Conservation (phyloP, 2,329 filamentous ascomycete genomes). For the Colletotrichum abscissum region DNA sequence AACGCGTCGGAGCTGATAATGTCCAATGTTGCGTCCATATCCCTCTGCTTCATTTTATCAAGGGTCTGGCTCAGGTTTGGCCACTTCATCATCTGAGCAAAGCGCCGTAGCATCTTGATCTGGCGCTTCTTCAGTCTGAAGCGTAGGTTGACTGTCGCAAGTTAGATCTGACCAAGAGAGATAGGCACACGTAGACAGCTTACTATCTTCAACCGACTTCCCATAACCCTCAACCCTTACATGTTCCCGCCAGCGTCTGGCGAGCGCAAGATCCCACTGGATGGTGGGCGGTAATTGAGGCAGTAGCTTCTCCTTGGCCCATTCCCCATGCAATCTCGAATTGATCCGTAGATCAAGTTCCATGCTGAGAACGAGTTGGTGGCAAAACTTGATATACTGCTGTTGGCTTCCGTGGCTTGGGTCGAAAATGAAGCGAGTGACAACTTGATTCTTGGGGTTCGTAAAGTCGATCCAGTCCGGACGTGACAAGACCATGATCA, state of each 20-base stretch:
- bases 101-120: conserved; percentile 74
- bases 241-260: conserved; percentile 77
- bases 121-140: conserved; percentile 75
- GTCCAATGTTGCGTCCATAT: conserved; percentile 68
- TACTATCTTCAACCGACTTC: conserved; percentile 61
- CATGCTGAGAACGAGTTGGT: conserved; percentile 78
- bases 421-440: conserved; percentile 78
- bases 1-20: conserved; percentile 76
- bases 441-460: conserved; percentile 75
- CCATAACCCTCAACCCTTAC: conserved; percentile 74
- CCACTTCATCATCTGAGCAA: conserved; percentile 81
- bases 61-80: conserved; percentile 76
- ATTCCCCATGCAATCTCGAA: conserved; percentile 68
- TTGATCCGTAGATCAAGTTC: conserved; percentile 79
- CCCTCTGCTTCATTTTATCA: conserved; percentile 69
- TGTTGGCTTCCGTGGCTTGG: conserved; percentile 64
- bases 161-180: neutral
- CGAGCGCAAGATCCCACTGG: conserved; percentile 79
- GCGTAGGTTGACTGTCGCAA: conserved; percentile 66
- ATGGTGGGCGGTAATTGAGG: conserved; percentile 75
- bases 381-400: conserved; percentile 76
- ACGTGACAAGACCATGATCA: conserved; percentile 76
- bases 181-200: conserved; percentile 37
- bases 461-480: conserved; percentile 81
- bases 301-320: conserved; percentile 73